phyloP scores from a whole-genome alignment of 768 basidiomycete genomes.

The Lactarius indigo region DNA sequence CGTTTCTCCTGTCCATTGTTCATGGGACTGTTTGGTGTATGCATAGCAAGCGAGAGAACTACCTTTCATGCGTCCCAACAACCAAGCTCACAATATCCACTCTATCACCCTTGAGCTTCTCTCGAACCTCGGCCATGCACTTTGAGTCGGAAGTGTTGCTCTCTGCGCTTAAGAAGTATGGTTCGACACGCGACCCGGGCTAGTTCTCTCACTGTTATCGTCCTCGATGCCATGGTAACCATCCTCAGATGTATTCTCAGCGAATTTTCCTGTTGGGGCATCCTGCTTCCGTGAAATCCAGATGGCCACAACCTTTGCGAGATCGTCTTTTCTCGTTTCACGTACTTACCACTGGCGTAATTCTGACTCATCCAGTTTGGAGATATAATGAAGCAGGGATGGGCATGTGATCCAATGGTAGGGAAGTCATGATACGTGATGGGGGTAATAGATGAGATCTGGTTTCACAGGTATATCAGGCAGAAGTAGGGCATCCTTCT shows the following conservation, averaged over 20 bases:
- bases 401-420: neutral
- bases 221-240: too few species aligned
- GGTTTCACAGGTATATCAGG: neutral
- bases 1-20: too few species aligned
- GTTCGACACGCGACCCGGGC: too few species aligned
- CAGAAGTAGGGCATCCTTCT: neutral
- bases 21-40: too few species aligned
- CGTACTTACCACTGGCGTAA: too few species aligned
- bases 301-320: neutral
- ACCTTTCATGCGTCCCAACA: too few species aligned
- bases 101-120: neutral
- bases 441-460: neutral
- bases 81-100: neutral
- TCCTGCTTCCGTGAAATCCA: neutral
- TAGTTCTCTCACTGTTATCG: neutral
- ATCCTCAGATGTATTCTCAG: too few species aligned
- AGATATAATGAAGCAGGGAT: neutral
- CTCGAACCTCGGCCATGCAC: neutral
- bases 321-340: neutral
- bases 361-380: neutral
- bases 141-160: too few species aligned
- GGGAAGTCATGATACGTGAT: too few species aligned
- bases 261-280: too few species aligned
- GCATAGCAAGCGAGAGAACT: too few species aligned
- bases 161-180: neutral